Conservation (phyloP, 768 basidiomycete genomes). For the Collybia sp. region DNA sequence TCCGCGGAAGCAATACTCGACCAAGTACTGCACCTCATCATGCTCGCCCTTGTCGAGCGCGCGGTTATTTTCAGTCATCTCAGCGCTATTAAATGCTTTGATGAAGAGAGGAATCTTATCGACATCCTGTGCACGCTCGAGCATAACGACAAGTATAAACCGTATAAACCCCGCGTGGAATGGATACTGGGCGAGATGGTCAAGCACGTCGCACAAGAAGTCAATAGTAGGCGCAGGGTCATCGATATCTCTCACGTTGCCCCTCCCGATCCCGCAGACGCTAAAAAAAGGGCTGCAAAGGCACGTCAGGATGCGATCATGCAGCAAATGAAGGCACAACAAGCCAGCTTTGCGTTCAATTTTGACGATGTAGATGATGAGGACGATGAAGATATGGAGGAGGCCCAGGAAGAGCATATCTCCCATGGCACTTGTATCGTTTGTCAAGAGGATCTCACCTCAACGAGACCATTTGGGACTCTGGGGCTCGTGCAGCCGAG, state of each 20-base stretch:
- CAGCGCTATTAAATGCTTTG: conserved; percentile 50
- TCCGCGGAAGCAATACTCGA: conserved; percentile 90
- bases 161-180: conserved; percentile 63
- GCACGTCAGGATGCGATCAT: conserved; percentile 91
- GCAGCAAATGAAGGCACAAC: conserved; percentile 93
- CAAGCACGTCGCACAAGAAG: conserved; percentile 50
- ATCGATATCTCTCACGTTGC: conserved; percentile 27
- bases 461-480: conserved; percentile 71
- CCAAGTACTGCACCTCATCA: conserved; percentile 79
- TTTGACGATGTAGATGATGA: conserved; percentile 70
- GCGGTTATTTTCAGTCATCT: conserved; percentile 56
- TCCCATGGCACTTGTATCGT: conserved; percentile 95
- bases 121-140: conserved; percentile 76
- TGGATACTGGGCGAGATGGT: conserved; percentile 73
- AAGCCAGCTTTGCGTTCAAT: conserved; percentile 79
- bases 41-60: conserved; percentile 79
- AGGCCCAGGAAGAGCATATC: conserved; percentile 39
- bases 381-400: conserved; percentile 61
- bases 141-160: conserved; percentile 68
- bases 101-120: conserved; percentile 56
- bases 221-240: conserved; percentile 43
- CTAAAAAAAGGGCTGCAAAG: conserved; percentile 82
- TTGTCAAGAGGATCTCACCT: conserved; percentile 89
- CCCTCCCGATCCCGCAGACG: conserved; percentile 52
- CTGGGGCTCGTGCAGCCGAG: conserved; percentile 89